Base-by-base conservation (phyloP, 1,139 yeast genomes). In the Candida mesenterica region DNA sequence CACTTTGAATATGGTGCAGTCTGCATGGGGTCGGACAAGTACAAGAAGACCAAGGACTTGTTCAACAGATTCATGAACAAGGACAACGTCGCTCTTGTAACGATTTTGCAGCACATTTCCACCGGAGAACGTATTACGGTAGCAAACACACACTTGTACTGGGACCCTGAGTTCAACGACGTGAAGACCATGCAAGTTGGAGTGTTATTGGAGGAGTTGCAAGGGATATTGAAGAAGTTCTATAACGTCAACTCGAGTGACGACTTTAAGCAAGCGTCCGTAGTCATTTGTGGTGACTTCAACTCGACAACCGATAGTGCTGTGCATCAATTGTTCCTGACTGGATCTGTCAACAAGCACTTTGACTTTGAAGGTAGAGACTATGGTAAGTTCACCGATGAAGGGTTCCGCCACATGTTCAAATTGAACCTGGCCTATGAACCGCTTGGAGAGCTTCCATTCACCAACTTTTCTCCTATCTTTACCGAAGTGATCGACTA, bases 101-200 rank as follows among this genome's bases (percentile, higher is more conserved):
- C 85, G n/a, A 78, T 82, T 41, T 75, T 94, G 48, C 90, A 86
- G 53, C 94, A 86, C 55, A 62, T 68, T 28, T 74, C 72, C 36
- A 75, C 90, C 8, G 90, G 90, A 8, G 87, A 83, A 55, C 74
- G 76, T 44, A 64, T 92, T 33, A 72, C 87, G 46, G 72, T 88
- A 30, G 89, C 85, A 3, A 92, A 90, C 52, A 90, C 98, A 0
- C 99, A 94, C 71, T 77, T 92, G 59, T 97, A 90, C 60, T 94
- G 98, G 97, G 97, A 92, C 65, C 98, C 98, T 7, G 89, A 88
- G 32, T 87, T 81, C 57, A 87, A 88, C 57, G 99, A 94, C 65
- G 99, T 94, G 41, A 94, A 94, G 62, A 79, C 97, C 6, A 83
- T 94, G 62, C 98, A 94, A 68, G 92, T 87, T 37, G 97, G 96